Percentiles rank a stretch among this genome's conserved stretches.
These are phyloP conservation scores for Candida frijolesensis DNA, from an alignment of 1,139 yeast species.

Conservation along the genomic window DNA sequence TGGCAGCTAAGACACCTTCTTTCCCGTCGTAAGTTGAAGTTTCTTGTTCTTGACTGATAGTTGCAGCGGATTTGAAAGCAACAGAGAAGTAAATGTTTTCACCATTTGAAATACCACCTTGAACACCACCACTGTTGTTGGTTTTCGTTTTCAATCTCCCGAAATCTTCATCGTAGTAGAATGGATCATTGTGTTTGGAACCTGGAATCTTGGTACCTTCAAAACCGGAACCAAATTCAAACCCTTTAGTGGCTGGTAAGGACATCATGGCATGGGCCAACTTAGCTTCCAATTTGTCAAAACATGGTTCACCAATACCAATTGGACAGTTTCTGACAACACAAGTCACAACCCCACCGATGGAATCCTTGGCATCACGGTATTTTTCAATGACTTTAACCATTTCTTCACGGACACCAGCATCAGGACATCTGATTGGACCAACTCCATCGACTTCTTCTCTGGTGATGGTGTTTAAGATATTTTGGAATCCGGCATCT, in stretches of 20 bases:
- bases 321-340: slow-evolving; percentile 91
- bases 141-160: slow-evolving; percentile 78
- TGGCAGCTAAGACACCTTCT: slow-evolving; percentile 85
- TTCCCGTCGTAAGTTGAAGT: slow-evolving; percentile 88
- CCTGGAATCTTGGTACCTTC: slow-evolving; percentile 89
- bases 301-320: slow-evolving; percentile 97
- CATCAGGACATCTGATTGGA: slow-evolving; percentile 93
- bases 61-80: slow-evolving; percentile 98
- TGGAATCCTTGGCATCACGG: slow-evolving; percentile 87
- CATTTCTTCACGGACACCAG: slow-evolving; percentile 72
- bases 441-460: slow-evolving; percentile 86
- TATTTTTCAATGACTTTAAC: slow-evolving; percentile 82
- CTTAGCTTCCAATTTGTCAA: slow-evolving; percentile 92
- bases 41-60: slow-evolving; percentile 88
- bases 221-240: slow-evolving; percentile 96
- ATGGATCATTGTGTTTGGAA: slow-evolving; percentile 90
- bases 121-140: slow-evolving; percentile 95
- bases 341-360: slow-evolving; percentile 98
- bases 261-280: slow-evolving; percentile 98
- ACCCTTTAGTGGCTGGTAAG: slow-evolving; percentile 96
- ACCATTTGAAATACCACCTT: slow-evolving; percentile 97
- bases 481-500: slow-evolving; percentile 61
- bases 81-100: slow-evolving; percentile 92
- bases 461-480: slow-evolving; percentile 77
- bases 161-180: slow-evolving; percentile 56